These are phyloP conservation scores for Xylaria sp. DNA, from an alignment of 2,329 filamentous ascomycete genomes.

Conservation along the genomic window DNA sequence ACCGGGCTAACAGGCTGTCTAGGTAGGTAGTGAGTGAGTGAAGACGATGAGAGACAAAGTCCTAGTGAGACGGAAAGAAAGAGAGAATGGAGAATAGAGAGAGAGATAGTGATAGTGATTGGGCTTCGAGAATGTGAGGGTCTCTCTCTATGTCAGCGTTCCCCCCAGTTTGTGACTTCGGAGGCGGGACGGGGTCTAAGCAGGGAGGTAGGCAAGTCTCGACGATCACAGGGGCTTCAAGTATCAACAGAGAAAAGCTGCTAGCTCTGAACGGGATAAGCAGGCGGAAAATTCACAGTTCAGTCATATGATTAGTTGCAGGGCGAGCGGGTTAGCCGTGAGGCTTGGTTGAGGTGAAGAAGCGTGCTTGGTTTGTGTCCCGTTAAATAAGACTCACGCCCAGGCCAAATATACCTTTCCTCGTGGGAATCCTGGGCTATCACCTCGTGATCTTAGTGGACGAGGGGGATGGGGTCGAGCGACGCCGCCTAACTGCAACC, in stretches of 20 bases:
- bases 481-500: not conserved
- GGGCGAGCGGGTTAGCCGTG: not conserved
- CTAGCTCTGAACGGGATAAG: no score
- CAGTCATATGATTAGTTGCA: not conserved
- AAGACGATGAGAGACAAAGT: not conserved
- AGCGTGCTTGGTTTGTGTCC: not conserved
- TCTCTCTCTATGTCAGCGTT: not conserved
- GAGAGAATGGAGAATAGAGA: not conserved
- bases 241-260: no score
- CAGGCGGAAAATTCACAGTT: not conserved
- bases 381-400: not conserved
- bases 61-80: not conserved
- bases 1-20: conserved; percentile 7
- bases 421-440: not conserved
- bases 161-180: not conserved
- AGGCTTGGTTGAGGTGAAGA: not conserved
- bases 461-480: not conserved
- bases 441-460: not conserved
- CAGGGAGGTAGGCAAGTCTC: not conserved
- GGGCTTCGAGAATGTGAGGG: not conserved
- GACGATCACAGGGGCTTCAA: no score
- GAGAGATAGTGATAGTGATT: not conserved
- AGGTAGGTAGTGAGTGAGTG: not conserved
- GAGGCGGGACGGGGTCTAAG: not conserved
- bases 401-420: not conserved